These are phyloP conservation scores for Starmera quercuum DNA, from an alignment of 805 yeast species.

Conservation along the genomic window DNA sequence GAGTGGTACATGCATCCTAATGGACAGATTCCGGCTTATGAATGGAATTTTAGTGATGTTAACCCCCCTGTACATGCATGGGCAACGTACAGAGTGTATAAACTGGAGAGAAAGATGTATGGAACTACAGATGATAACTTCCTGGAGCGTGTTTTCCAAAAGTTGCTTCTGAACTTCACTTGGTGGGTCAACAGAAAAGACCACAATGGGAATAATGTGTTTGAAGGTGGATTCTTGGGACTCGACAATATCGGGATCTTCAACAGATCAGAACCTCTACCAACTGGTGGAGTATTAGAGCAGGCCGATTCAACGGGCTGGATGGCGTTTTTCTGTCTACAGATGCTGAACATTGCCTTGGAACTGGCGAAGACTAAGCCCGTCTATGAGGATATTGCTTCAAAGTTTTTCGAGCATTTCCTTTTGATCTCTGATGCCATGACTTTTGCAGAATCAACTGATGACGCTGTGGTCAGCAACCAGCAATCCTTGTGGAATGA, in stretches of 20 bases:
- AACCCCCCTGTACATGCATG: constrained; percentile 97
- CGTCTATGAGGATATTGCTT: constrained; percentile 88
- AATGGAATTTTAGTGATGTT: constrained; percentile 94
- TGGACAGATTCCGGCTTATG: constrained; percentile 96
- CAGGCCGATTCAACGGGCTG: constrained; percentile 97
- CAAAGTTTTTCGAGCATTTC: constrained; percentile 91
- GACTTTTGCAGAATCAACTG: constrained; percentile 50
- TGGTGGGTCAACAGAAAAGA: constrained; percentile 98
- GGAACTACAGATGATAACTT: constrained; percentile 77
- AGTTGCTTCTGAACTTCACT: constrained; percentile 78
- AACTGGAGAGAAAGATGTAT: constrained; percentile 78
- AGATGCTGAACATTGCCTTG: constrained; percentile 87
- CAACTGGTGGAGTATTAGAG: constrained; percentile 84
- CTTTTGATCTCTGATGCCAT: constrained; percentile 88
- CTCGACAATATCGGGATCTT: constrained; percentile 89
- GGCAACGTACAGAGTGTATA: constrained; percentile 84
- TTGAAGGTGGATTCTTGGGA: constrained; percentile 92
- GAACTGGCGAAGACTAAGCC: constrained; percentile 81
- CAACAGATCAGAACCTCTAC: constrained; percentile 87
- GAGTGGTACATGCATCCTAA: constrained; percentile 98
- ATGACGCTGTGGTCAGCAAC: constrained; percentile 35
- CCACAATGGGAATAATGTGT: constrained; percentile 76
- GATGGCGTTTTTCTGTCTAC: constrained; percentile 91
- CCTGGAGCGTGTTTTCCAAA: constrained; percentile 89
- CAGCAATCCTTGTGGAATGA: constrained; percentile 83